Evolutionary conservation across 129 eudicot species (phyloP).

Genomic region (Calendula officinalis): DNA sequence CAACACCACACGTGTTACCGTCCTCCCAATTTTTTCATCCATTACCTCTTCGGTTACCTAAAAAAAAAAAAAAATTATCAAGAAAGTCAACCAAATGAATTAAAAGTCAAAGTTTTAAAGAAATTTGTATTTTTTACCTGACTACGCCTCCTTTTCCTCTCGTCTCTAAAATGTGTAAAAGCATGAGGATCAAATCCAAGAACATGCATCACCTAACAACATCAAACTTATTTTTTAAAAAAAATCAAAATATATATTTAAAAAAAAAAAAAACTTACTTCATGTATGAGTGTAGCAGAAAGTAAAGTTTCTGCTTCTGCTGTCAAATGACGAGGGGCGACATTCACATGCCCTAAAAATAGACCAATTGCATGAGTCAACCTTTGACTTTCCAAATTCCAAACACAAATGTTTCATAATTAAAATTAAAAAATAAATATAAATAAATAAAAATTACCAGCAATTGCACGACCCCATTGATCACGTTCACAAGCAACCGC

Average conservation of each 20-base stretch:
- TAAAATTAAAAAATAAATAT: neutral
- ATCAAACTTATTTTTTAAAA: slow-evolving; percentile 14
- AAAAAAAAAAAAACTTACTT: slow-evolving; percentile 43
- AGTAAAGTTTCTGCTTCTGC: slow-evolving; percentile 95
- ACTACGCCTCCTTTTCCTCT: slow-evolving; percentile 80
- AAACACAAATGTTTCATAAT: slow-evolving; percentile 5
- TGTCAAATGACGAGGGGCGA: slow-evolving; percentile 98
- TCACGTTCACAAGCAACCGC: slow-evolving; percentile 99
- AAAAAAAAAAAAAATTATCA: neutral
- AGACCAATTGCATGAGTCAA: slow-evolving; percentile 2
- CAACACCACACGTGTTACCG: slow-evolving; percentile 88
- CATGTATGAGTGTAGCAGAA: slow-evolving; percentile 91
- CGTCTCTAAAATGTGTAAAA: slow-evolving; percentile 93
- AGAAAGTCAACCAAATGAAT: neutral
- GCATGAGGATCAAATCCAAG: slow-evolving; percentile 99
- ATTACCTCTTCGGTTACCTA: slow-evolving; percentile 74
- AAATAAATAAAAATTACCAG: slow-evolving; percentile 48
- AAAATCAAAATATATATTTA: neutral
- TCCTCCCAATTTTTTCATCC: slow-evolving; percentile 91
- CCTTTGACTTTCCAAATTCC: slow-evolving; percentile 11
- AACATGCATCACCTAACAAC: slow-evolving; percentile 85
- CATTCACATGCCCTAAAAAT: slow-evolving; percentile 90
- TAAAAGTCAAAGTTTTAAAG: neutral
- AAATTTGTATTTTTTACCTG: slow-evolving; percentile 43
- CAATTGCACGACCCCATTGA: slow-evolving; percentile 99